These are phyloP conservation scores for Calendula officinalis DNA, from an alignment of 129 eudicot genomes.

Conservation along the genomic window DNA sequence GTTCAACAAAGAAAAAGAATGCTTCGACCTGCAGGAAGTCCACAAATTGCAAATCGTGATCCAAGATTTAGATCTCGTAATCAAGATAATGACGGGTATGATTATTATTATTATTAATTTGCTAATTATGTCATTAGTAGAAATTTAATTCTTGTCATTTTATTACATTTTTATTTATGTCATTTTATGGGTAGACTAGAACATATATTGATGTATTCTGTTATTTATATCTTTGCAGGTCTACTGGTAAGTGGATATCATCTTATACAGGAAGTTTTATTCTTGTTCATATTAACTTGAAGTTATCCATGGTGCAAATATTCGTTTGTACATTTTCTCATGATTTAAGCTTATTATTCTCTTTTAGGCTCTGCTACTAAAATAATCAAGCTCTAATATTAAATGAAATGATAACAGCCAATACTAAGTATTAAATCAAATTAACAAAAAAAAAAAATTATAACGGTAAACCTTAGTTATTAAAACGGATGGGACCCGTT, in stretches of 20 bases:
- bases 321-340: background rate
- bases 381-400: conserved; percentile 1
- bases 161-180: conserved; percentile 13
- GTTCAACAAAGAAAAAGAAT: conserved; percentile 93
- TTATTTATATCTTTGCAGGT: conserved; percentile 52
- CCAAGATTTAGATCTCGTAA: conserved; percentile 65
- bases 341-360: background rate
- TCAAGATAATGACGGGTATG: conserved; percentile 81
- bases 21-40: conserved; percentile 93
- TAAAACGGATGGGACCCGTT: background rate
- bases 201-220: conserved; percentile 20
- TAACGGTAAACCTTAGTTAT: background rate
- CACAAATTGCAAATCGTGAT: conserved; percentile 64
- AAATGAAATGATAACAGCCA: background rate
- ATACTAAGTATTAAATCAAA: background rate
- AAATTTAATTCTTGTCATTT: background rate
- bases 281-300: conserved; percentile 24
- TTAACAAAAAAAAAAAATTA: background rate
- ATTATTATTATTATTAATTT: background rate
- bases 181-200: background rate
- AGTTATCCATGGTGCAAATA: conserved; percentile 22
- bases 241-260: conserved; percentile 57
- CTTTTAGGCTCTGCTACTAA: background rate
- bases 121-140: conserved; percentile 12
- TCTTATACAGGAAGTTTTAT: conserved; percentile 25